These are phyloP conservation scores for Naumovozyma baii DNA, from an alignment of 805 yeast species.

Conservation along the genomic window DNA sequence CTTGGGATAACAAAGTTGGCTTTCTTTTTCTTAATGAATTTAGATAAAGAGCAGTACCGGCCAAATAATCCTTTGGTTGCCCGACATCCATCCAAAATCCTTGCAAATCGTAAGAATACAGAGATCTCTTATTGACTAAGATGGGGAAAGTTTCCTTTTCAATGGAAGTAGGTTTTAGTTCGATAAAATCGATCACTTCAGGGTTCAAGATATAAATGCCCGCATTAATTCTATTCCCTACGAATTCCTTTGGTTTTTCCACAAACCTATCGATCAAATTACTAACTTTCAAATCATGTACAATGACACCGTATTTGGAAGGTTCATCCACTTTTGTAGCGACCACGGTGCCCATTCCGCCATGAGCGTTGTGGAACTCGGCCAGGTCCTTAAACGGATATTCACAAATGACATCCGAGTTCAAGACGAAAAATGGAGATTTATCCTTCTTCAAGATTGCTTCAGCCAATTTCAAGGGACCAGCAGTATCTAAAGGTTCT, in stretches of 20 bases:
- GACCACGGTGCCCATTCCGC: conserved; percentile 96
- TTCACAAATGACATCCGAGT: conserved; percentile 98
- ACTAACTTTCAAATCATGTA: conserved; percentile 89
- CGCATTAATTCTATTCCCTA: conserved; percentile 98
- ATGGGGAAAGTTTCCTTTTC: conserved; percentile 99
- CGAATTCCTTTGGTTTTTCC: conserved; percentile 98
- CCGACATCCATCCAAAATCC: conserved; percentile 99
- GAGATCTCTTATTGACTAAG: conserved; percentile 76
- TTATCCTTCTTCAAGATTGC: conserved; percentile 86
- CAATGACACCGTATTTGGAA: conserved; percentile 98
- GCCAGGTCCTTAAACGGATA: conserved; percentile 93
- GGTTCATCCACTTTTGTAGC: conserved; percentile 99
- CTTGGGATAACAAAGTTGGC: conserved; percentile 60
- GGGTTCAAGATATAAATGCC: conserved; percentile 98
- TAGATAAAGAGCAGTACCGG: conserved; percentile 90
- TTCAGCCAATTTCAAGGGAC: conserved; percentile 97
- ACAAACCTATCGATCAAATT: conserved; percentile 96
- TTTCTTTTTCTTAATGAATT: conserved; percentile 73
- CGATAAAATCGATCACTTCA: conserved; percentile 89
- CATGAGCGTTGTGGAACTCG: conserved; percentile 87
- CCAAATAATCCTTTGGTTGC: conserved; percentile 98
- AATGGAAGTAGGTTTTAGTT: conserved; percentile 96
- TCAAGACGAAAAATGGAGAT: conserved; percentile 92
- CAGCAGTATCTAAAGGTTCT: conserved; percentile 99
- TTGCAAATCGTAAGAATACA: conserved; percentile 94